These are phyloP conservation scores for Paramecium sexaurelia DNA, from an alignment of 73 alveolate genomes.

Conservation along the genomic window DNA sequence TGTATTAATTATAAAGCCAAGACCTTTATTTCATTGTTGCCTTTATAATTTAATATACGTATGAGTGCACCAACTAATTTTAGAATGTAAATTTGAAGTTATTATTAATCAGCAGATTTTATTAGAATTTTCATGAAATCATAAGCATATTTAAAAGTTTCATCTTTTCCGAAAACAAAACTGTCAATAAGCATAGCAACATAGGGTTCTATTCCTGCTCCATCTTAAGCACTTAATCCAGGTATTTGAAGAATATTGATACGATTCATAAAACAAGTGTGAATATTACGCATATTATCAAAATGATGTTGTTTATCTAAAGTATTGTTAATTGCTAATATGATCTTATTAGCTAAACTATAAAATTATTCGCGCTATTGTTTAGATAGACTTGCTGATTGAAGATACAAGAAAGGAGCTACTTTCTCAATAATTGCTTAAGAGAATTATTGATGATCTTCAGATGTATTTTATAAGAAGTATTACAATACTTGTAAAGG, in stretches of 20 bases:
- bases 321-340: not conserved
- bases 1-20: not conserved
- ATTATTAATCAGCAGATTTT: not conserved
- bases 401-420: not conserved
- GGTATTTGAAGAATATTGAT: not conserved
- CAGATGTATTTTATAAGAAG: slow-evolving; percentile 36
- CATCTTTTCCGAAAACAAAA: slow-evolving; percentile 28
- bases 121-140: not conserved
- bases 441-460: slow-evolving; percentile 21
- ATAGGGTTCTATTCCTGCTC: slow-evolving; percentile 18
- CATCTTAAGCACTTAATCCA: slow-evolving; percentile 13
- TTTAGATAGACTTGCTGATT: not conserved
- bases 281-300: slow-evolving; percentile 19
- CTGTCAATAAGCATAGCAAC: slow-evolving; percentile 30
- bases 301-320: not conserved
- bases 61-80: slow-evolving; percentile 30
- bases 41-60: slow-evolving; percentile 4
- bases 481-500: slow-evolving; percentile 5
- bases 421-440: slow-evolving; percentile 1
- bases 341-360: not conserved
- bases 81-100: not conserved
- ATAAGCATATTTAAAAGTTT: not conserved
- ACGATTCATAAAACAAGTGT: slow-evolving; percentile 25
- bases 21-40: not conserved
- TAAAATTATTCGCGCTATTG: not conserved